Base-by-base conservation (phyloP, 345 rosid genomes). In the Dipteronia dyeriana region DNA sequence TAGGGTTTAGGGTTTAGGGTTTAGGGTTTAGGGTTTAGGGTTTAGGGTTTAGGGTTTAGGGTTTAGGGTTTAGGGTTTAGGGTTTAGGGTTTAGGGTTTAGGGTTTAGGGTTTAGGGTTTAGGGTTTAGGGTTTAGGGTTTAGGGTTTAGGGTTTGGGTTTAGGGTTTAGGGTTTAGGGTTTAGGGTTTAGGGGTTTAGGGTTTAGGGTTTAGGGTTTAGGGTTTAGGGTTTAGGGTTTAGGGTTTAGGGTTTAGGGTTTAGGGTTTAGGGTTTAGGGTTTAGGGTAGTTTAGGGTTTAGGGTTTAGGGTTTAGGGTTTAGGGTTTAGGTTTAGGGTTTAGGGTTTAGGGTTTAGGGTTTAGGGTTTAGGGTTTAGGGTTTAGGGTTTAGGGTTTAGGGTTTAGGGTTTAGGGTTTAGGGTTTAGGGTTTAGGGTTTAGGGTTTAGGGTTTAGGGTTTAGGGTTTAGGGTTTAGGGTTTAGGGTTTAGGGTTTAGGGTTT, bases 271-370 rank as follows among this genome's bases (percentile, higher is more conserved):
- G 63, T 59, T 59, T 59, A 59, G 63, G 63, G 63, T 59, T 59
- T n/a, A n/a, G n/a, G n/a, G n/a, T n/a, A n/a, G n/a, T n/a, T n/a
- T n/a, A n/a, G n/a, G n/a, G n/a, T n/a, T 59, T n/a, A 26, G 63
- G 62, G n/a, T 59, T 59, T n/a, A 26, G 63, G 63, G n/a, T 59
- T 59, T n/a, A 26, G 63, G 63, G n/a, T 59, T 59, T 13, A 10
- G 63, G 63, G n/a, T 59, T 59, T n/a, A 26, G 63, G 63, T 59
- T 59, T 59, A 59, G 63, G 63, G 63, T 59, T 59, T 59, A 59
- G 63, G 63, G 63, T 59, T 59, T 59, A 59, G 63, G 63, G 63
- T 59, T 59, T 59, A 59, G 63, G 69, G 69, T 66, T 66, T 38
- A 38, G 17, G 41, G 45, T 66, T 23, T 66, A 13, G 22, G 69